Base-by-base conservation (phyloP, 306 rosid species). In the Rubus idaeus region DNA sequence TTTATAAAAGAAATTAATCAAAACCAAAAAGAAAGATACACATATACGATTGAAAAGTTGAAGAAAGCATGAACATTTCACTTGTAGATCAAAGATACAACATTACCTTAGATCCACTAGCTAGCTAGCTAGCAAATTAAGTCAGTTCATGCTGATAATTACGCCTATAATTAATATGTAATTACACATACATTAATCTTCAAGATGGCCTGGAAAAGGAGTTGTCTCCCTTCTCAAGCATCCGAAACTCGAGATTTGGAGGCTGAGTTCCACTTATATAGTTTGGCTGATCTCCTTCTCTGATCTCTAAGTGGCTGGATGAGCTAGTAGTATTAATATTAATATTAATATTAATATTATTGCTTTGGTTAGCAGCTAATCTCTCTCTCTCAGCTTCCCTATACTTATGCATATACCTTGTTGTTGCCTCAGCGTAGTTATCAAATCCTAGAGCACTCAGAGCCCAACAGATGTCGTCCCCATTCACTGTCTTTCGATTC, bases 401-500 rank as follows among this genome's bases (percentile, higher is more conserved):
- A 75, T 70, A 85, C 65, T 85, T 91, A 71, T 85, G 70, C 70
- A 93, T 85, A 71, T 88, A 93, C 74, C 78, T 79, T 8, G 64
- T 57, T 5, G 86, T 80, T 64, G 87, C 91, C 51, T 88, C 91
- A 56, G 97, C 90, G 63, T 88, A 87, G 84, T 88, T 87, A 55
- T 93, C 96, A 86, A 93, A 88, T 77, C 98, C 98, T 87, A 93
- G 80, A 12, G 93, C 77, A 47, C 84, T 79, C 1, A 93, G 82
- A 80, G 98, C 96, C 94, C 91, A 91, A 87, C 93, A 91, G 84
- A 93, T 89, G 84, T 93, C 98, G 75, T 91, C 96, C n/a, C 97
- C 98, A 65, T 83, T 91, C 21, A 93, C 77, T 0, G 95, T 91
- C 91, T 89, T 93, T 57, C 98, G 92, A 80, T 91, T 93, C 87